Percentiles rank a stretch among this genome's conserved stretches.
These are phyloP conservation scores for Circinella umbellata DNA, from an alignment of 371 early-diverging fungal genomes.

Conservation along the genomic window DNA sequence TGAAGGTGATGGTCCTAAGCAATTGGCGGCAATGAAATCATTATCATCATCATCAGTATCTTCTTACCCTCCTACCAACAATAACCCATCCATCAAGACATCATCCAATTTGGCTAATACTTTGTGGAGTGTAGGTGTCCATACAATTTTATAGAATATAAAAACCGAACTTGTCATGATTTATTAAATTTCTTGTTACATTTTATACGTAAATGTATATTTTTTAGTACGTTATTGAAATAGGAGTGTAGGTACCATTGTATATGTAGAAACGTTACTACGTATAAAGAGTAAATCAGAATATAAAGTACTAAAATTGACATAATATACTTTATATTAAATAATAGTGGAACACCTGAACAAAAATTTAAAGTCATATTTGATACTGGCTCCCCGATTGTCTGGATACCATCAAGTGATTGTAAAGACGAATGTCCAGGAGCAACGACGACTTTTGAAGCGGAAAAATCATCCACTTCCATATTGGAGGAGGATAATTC, in stretches of 20 bases:
- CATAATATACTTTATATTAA: neutral
- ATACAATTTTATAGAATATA: no score
- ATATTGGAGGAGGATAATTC: conserved; percentile 5
- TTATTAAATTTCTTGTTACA: neutral
- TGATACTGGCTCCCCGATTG: conserved; percentile 73
- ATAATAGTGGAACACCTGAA: conserved; percentile 72
- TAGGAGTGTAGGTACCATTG: conserved; percentile 17
- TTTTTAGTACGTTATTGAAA: conserved; percentile 18
- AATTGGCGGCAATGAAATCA: neutral
- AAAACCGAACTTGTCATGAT: no score
- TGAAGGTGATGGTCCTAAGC: neutral
- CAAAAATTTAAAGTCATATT: conserved; percentile 93
- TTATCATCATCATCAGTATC: neutral
- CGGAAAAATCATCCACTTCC: conserved; percentile 2
- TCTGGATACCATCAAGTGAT: conserved; percentile 17
- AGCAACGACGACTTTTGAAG: conserved; percentile 4
- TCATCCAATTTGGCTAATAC: conserved; percentile 6
- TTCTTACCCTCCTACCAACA: neutral
- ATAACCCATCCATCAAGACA: neutral
- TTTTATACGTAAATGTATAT: neutral
- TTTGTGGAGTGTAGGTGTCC: conserved; percentile 21
- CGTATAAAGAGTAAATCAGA: no score
- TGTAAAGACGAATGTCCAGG: conserved; percentile 5
- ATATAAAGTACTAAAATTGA: no score
- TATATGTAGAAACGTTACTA: no score